phyloP scores from a whole-genome alignment of 176 grass and related monocot species.

The Stipa capillata region DNA sequence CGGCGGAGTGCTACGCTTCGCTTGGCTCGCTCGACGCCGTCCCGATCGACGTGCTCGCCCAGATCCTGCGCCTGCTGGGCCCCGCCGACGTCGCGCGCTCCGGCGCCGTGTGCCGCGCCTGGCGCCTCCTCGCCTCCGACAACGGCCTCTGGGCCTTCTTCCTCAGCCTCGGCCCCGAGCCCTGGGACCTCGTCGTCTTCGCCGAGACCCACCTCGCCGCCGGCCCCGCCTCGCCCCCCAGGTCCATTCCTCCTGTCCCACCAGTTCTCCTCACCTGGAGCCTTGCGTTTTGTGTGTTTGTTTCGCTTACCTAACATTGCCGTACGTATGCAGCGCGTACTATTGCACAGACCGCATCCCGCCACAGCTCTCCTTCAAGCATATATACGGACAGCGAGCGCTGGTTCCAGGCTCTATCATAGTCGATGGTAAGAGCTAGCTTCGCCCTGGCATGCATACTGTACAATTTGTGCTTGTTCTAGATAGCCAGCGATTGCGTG shows the following conservation, averaged over 20 bases:
- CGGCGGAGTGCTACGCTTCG: no score
- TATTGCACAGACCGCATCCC: conserved; percentile 2
- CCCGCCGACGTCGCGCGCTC: conserved; percentile 54
- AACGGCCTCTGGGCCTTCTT: conserved; percentile 83
- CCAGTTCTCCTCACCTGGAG: neutral
- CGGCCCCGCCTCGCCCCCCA: conserved; percentile 18
- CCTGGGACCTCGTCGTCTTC: conserved; percentile 77
- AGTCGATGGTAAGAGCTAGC: conserved; percentile 59
- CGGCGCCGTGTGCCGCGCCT: conserved; percentile 44
- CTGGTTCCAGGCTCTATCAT: conserved; percentile 70
- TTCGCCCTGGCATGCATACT: neutral
- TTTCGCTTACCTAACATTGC: neutral
- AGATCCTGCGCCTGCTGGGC: conserved; percentile 70
- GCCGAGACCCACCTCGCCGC: conserved; percentile 69
- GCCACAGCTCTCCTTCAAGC: conserved; percentile 63
- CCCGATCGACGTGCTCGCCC: conserved; percentile 67
- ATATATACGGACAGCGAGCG: conserved; percentile 46
- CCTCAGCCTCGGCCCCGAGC: conserved; percentile 51
- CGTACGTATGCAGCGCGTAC: conserved; percentile 31
- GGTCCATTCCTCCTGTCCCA: no score
- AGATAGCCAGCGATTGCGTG: neutral
- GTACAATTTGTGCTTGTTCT: neutral
- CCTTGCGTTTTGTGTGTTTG: neutral
- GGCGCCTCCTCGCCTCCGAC: conserved; percentile 60
- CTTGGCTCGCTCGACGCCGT: conserved; percentile 61